Evolutionary conservation across 176 grass and related monocot species (phyloP).

Genomic region (Oryza brachyantha): DNA sequence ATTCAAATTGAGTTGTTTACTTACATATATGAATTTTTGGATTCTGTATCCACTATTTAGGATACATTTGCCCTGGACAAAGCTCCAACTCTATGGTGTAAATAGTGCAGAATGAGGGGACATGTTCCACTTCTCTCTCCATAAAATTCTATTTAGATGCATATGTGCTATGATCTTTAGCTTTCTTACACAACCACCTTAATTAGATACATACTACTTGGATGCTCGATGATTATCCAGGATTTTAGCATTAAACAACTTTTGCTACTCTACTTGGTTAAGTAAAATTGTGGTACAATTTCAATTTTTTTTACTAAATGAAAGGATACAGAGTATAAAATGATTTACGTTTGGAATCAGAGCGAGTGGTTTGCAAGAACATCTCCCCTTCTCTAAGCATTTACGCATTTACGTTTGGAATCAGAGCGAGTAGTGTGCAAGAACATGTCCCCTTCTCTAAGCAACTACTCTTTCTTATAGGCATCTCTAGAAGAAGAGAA

Average conservation of each 20-base stretch:
- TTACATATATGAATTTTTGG: constrained; percentile 4
- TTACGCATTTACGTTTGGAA: neutral
- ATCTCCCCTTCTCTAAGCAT: neutral
- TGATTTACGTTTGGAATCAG: neutral
- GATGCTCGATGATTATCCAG: neutral
- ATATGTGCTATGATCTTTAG: neutral
- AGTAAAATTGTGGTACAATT: constrained; percentile 6
- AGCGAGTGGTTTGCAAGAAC: neutral
- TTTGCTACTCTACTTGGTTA: neutral
- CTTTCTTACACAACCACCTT: constrained; percentile 22
- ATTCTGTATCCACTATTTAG: constrained; percentile 11
- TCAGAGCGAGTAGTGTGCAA: neutral
- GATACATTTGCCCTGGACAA: neutral
- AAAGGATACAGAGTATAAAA: neutral
- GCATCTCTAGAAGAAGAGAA: constrained; percentile 82
- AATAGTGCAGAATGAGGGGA: neutral
- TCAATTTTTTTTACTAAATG: constrained; percentile 14
- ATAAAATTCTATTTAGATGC: neutral
- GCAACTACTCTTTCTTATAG: constrained; percentile 34
- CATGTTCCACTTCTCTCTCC: neutral
- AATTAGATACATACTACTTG: neutral
- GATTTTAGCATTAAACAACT: constrained; percentile 11
- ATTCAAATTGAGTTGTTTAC: constrained; percentile 26
- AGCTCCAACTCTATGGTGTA: constrained; percentile 1
- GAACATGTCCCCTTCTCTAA: neutral